Evolutionary conservation across 2,329 filamentous ascomycete species (phyloP).

Genomic region (Colletotrichum agaves): DNA sequence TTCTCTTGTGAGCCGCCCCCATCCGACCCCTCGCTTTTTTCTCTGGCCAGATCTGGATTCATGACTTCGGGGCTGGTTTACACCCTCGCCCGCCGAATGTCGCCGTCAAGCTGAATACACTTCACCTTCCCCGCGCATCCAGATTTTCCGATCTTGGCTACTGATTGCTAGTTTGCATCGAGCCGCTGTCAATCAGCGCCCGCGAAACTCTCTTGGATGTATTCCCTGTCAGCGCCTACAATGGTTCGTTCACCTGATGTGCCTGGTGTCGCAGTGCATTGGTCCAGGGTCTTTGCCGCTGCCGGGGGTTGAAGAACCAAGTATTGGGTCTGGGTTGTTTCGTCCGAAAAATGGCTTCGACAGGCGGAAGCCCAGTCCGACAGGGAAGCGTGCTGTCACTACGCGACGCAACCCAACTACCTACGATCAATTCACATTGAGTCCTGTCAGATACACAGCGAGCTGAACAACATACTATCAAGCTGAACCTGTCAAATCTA

Average conservation of each 20-base stretch:
- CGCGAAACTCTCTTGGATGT: slow-evolving; percentile 1
- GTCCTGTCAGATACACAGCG: background rate
- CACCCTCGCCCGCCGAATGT: background rate
- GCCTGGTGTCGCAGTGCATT: slow-evolving; percentile 9
- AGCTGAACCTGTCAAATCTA: slow-evolving; percentile 13
- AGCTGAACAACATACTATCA: background rate
- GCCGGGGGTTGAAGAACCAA: slow-evolving; percentile 13
- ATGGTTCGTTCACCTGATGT: too few species aligned
- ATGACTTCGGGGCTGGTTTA: background rate
- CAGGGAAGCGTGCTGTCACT: slow-evolving; percentile 27
- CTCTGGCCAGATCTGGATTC: background rate
- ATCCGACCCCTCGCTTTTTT: slow-evolving; percentile 14
- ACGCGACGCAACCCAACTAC: slow-evolving; percentile 19
- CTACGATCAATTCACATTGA: background rate
- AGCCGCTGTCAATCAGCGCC: slow-evolving; percentile 5
- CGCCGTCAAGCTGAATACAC: slow-evolving; percentile 3
- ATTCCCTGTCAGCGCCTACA: slow-evolving; percentile 3
- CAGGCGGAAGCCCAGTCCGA: slow-evolving; percentile 15
- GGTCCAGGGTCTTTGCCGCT: background rate
- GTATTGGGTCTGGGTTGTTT: background rate
- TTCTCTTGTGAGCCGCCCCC: background rate
- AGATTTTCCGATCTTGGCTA: background rate
- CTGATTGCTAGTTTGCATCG: background rate
- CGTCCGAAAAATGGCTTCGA: background rate
- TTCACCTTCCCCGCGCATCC: slow-evolving; percentile 2